Evolutionary conservation across 163 green algal species (phyloP).

Genomic region (Coccomyxa subellipsoidea): DNA sequence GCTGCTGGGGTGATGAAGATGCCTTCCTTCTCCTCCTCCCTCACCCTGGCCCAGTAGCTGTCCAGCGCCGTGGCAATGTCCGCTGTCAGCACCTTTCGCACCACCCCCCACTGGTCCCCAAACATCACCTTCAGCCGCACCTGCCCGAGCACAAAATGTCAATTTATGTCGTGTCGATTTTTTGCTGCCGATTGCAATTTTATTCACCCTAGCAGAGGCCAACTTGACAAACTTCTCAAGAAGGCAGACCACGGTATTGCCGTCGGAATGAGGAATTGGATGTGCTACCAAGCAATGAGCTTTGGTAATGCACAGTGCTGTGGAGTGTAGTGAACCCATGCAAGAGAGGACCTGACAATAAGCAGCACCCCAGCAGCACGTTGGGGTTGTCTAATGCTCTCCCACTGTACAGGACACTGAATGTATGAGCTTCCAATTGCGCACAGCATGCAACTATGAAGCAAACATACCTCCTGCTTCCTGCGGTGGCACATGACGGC

Average conservation of each 20-base stretch:
- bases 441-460: too few species aligned
- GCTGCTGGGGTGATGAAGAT: constrained; percentile 2
- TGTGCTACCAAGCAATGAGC: too few species aligned
- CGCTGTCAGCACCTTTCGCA: constrained; percentile 19
- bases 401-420: too few species aligned
- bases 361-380: too few species aligned
- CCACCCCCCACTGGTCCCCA: constrained; percentile 6
- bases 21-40: constrained; percentile 9
- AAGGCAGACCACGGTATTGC: too few species aligned
- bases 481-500: constrained; percentile 1
- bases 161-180: neutral
- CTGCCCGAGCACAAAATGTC: neutral
- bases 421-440: too few species aligned
- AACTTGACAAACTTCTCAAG: neutral
- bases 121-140: constrained; percentile 11
- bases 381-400: too few species aligned
- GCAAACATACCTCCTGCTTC: constrained; percentile 2
- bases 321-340: neutral
- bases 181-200: neutral
- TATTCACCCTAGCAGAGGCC: neutral
- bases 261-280: too few species aligned
- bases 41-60: constrained; percentile 8
- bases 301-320: neutral
- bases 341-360: too few species aligned
- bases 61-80: constrained; percentile 7